A percentile compares a stretch with the other conserved stretches of the same genome.
These are phyloP conservation scores for Candida ascalaphidarum DNA, from an alignment of 805 yeast species.

Conservation along the genomic window DNA sequence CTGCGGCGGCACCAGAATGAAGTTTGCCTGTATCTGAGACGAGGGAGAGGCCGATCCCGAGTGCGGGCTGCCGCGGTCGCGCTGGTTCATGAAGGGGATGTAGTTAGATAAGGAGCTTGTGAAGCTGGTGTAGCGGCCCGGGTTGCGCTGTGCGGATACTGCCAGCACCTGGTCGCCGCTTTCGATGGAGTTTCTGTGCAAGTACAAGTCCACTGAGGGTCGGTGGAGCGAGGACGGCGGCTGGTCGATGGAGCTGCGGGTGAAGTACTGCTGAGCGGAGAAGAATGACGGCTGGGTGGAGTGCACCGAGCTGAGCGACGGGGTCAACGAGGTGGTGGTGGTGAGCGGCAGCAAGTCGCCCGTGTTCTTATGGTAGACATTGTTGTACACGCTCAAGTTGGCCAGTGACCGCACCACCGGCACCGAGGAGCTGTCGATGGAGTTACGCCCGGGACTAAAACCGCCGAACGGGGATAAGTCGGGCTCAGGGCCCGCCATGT, in stretches of 20 bases:
- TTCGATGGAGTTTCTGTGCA: conserved; percentile 22
- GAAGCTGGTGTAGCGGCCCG: conserved; percentile 24
- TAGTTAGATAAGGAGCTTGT: conserved; percentile 29
- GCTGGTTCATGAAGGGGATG: conserved; percentile 33
- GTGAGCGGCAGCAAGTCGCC: conserved; percentile 33
- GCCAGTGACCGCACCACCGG: too few species aligned
- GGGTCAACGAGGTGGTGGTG: conserved; percentile 35
- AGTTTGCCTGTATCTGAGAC: conserved; percentile 5
- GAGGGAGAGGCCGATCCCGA: conserved; percentile 11
- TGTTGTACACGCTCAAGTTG: not conserved
- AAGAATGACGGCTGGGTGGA: conserved; percentile 35
- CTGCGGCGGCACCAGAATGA: conserved; percentile 5
- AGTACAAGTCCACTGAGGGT: conserved; percentile 24
- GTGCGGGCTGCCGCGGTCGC: conserved; percentile 10
- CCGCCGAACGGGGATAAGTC: too few species aligned
- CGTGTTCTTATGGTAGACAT: conserved; percentile 1
- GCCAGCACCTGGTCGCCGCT: conserved; percentile 10
- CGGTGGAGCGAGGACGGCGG: conserved; percentile 18
- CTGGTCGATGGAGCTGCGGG: conserved; percentile 30
- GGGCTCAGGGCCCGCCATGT: too few species aligned
- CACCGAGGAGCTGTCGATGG: not conserved
- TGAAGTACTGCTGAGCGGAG: conserved; percentile 33
- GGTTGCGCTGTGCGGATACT: conserved; percentile 4
- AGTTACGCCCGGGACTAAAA: not conserved
- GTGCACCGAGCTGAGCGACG: conserved; percentile 30